Evolutionary conservation across 2,329 filamentous ascomycete genomes (phyloP).

Genomic region (Coniella lustricola): DNA sequence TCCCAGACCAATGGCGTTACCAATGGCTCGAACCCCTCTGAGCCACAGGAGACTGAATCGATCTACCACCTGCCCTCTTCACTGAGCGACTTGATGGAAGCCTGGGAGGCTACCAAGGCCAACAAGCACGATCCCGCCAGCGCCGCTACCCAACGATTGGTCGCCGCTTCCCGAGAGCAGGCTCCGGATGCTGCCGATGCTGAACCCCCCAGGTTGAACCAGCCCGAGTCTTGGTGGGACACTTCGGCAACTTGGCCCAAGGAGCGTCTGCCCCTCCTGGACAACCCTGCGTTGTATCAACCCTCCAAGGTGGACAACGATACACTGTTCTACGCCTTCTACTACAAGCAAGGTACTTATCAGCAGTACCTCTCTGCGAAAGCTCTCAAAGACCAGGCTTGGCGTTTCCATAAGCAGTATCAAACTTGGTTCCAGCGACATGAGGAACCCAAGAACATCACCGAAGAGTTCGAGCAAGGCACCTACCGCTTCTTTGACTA

Average conservation of each 20-base stretch:
- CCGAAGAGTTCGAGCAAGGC: conserved; percentile 96
- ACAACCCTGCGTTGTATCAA: conserved; percentile 76
- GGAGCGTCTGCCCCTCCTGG: conserved; percentile 84
- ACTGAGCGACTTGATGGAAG: conserved; percentile 82
- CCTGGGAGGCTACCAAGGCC: conserved; percentile 77
- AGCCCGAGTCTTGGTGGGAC: conserved; percentile 72
- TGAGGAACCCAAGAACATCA: conserved; percentile 97
- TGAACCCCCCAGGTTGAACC: conserved; percentile 77
- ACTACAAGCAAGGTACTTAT: conserved; percentile 94
- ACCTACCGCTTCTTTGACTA: conserved; percentile 99
- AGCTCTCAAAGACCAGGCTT: conserved; percentile 96
- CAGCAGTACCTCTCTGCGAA: conserved; percentile 95
- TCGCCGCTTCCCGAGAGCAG: conserved; percentile 65
- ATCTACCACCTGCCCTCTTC: conserved; percentile 89
- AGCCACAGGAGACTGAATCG: conserved; percentile 60
- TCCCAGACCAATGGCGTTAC: conserved; percentile 43
- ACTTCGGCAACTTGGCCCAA: conserved; percentile 72
- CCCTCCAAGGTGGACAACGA: conserved; percentile 78
- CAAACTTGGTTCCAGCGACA: conserved; percentile 99
- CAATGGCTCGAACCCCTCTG: conserved; percentile 44
- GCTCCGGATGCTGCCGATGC: conserved; percentile 72
- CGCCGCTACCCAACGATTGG: conserved; percentile 63
- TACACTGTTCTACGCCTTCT: conserved; percentile 97
- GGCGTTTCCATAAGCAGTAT: conserved; percentile 99
- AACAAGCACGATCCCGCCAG: conserved; percentile 52